A percentile compares a stretch with the other conserved stretches of the same genome.
These are phyloP conservation scores for Taphrina wiesneri DNA, from an alignment of 1,139 yeast species.

Conservation along the genomic window DNA sequence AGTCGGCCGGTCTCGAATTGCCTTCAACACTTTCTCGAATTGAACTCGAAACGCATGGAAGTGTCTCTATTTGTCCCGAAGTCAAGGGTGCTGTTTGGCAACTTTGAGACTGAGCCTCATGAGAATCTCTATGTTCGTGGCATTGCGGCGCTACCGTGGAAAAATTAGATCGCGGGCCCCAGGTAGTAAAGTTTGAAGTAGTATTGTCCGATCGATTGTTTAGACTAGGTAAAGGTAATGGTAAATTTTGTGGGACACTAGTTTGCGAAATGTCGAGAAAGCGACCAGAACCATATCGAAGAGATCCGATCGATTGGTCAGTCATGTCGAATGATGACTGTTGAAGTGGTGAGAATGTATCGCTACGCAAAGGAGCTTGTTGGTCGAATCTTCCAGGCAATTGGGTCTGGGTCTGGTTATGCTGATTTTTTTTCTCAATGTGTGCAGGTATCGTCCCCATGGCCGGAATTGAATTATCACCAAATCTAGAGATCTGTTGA, in stretches of 20 bases:
- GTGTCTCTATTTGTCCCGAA: neutral
- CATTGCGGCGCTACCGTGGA: neutral
- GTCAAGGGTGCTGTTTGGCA: neutral
- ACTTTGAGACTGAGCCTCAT: neutral
- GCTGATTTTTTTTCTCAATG: too few species aligned
- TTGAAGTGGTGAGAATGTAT: neutral
- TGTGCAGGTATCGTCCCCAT: too few species aligned
- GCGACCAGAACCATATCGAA: neutral
- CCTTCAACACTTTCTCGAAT: neutral
- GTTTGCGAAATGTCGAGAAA: neutral
- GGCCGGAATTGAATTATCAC: too few species aligned
- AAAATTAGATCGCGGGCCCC: neutral
- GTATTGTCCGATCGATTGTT: neutral
- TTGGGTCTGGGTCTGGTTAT: neutral
- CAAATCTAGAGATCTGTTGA: neutral
- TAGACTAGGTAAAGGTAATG: neutral
- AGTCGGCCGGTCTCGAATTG: neutral
- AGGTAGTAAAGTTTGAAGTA: neutral
- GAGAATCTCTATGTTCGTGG: neutral
- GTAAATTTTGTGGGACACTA: neutral
- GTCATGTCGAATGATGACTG: neutral
- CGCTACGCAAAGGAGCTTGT: neutral
- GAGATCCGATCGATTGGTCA: neutral
- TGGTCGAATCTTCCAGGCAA: neutral
- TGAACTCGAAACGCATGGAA: neutral